Percentiles rank a stretch among this genome's conserved stretches.
These are phyloP conservation scores for Solanum clarkiae DNA, from an alignment of 257 asterid species.

Conservation along the genomic window DNA sequence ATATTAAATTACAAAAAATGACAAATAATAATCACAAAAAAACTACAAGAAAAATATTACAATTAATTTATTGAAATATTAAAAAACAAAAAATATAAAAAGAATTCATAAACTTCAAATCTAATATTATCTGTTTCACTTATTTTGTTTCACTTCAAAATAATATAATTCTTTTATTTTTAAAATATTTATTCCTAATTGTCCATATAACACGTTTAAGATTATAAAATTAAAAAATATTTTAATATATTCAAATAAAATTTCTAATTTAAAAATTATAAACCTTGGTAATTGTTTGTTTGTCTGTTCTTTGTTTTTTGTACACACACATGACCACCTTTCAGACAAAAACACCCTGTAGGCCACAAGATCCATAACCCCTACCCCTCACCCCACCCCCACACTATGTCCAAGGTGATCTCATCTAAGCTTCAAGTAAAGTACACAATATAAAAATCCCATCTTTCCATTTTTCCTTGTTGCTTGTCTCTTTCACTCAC, in stretches of 20 bases:
- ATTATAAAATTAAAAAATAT: background rate
- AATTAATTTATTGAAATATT: no score
- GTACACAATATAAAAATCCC: background rate
- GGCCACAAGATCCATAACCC: background rate
- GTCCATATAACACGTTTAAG: background rate
- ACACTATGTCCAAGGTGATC: background rate
- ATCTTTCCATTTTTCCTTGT: background rate
- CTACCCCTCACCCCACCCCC: background rate
- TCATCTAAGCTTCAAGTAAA: background rate
- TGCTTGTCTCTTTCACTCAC: background rate
- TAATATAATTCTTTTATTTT: rapidly evolving
- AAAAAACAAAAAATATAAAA: no score
- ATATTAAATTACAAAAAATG: no score
- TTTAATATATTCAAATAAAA: background rate
- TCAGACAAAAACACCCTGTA: background rate
- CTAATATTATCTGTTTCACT: background rate
- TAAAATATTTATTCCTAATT: background rate
- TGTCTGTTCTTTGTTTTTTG: background rate
- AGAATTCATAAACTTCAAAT: background rate
- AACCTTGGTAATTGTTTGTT: background rate
- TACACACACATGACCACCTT: background rate
- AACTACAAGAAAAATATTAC: no score
- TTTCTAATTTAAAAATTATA: background rate
- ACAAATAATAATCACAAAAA: no score
- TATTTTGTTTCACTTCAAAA: background rate